Evolutionary conservation across 108 stramenopile genomes (phyloP), one percentile per base, ranked within the genome.

Genomic region (Chaetoceros muelleri): DNA sequence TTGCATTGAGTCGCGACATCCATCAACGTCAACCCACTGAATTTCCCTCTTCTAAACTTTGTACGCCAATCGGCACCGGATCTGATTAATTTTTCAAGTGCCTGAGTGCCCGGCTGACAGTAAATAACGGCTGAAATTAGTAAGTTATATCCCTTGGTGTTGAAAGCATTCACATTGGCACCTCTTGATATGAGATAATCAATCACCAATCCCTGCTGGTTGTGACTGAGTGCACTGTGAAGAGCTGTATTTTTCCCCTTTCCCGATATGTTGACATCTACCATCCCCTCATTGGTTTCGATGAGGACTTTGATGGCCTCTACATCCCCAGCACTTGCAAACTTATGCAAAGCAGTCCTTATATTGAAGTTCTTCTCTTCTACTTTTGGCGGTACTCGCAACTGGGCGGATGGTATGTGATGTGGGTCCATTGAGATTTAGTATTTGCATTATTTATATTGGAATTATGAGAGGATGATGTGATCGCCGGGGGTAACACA

Each of bases 221-320:
- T 66, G 51, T 66, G 65, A 60, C 40, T 59, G 19, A 66, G 25
- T 22, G 65, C 65, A 2, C 58, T 54, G 44, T 66, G 65, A 23
- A 66, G 58, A 18, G 50, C 50, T 10, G 65, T 60, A 46, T 66
- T 66, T 24, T 44, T 30, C 1, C 65, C 65, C 21, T 59, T 59
- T 2, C 65, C 52, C 5, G 46, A 27, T 0, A 52, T 18, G 24
- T 66, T 52, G 18, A 60, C 27, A 20, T 30, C 22, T 19, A 64
- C 10, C 23, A 48, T 23, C 1, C 52, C 18, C 1, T 24, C 21
- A 22, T 60, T 34, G 5, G 16, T 40, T 19, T 46, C 46, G 8
- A 66, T 53, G 18, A 66, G 46, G 21, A 28, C n/a, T 40, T 57
- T 30, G n/a, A 66, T 44, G 30, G 50, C 30, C 40, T 51, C 27